Percentiles rank a stretch among this genome's conserved stretches.
phyloP scores from a whole-genome alignment of 2,329 filamentous ascomycete species.

The Trichoderma hamatum region DNA sequence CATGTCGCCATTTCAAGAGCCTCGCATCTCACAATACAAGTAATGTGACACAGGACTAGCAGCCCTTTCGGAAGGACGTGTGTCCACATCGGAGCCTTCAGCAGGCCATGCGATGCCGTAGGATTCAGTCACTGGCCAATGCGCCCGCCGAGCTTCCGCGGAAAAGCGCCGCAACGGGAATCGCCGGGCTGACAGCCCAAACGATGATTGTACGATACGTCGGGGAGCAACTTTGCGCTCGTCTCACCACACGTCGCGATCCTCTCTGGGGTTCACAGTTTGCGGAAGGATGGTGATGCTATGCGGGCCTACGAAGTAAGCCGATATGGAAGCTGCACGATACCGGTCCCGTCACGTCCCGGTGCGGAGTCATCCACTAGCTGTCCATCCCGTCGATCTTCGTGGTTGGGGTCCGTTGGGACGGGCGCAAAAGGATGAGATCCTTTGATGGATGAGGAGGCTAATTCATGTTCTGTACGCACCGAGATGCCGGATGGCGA shows the following conservation, averaged over 20 bases:
- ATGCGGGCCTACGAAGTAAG: neutral
- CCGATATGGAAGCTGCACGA: neutral
- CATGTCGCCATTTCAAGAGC: neutral
- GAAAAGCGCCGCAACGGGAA: neutral
- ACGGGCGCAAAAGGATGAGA: neutral
- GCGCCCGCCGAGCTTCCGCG: neutral
- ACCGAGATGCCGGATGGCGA: neutral
- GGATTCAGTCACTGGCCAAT: neutral
- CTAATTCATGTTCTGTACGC: neutral
- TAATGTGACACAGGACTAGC: neutral
- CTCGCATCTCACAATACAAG: neutral
- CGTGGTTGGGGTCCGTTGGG: neutral
- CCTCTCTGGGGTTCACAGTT: neutral
- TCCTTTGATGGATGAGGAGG: neutral
- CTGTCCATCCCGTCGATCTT: neutral
- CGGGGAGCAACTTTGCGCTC: slow-evolving; percentile 3
- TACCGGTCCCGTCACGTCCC: neutral
- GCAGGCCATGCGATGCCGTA: neutral
- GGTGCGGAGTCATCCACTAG: neutral
- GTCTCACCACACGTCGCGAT: neutral
- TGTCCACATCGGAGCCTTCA: neutral
- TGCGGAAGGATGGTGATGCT: neutral
- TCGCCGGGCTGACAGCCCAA: slow-evolving; percentile 13
- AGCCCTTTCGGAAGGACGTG: neutral
- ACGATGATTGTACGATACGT: neutral